Evolutionary conservation across 306 rosid genomes (phyloP).

Genomic region (Rosa lucieae): DNA sequence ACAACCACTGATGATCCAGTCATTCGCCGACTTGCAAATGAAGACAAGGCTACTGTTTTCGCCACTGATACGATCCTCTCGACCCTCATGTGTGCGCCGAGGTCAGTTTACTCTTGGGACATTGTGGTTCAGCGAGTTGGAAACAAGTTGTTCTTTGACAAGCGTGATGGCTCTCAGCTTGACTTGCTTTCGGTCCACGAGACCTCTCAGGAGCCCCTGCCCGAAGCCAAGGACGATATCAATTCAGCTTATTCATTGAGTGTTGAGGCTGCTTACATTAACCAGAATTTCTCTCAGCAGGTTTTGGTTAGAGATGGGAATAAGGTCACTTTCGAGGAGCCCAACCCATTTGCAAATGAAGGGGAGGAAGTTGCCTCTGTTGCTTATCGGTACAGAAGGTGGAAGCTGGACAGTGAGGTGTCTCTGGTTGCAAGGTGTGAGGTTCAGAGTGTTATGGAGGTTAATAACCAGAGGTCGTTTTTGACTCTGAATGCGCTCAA

Average conservation of each 20-base stretch:
- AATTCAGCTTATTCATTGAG: conserved; percentile 77
- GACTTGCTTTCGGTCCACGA: conserved; percentile 91
- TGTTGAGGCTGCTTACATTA: conserved; percentile 84
- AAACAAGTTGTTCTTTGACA: conserved; percentile 84
- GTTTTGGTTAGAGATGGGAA: conserved; percentile 74
- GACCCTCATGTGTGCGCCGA: conserved; percentile 82
- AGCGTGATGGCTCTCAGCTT: conserved; percentile 87
- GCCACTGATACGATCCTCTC: conserved; percentile 83
- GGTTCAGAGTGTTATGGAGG: conserved; percentile 88
- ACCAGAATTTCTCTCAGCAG: conserved; percentile 92
- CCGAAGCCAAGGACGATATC: conserved; percentile 92
- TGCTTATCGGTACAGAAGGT: conserved; percentile 79
- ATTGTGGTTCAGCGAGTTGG: conserved; percentile 89
- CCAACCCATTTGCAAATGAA: conserved; percentile 89
- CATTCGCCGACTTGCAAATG: conserved; percentile 76
- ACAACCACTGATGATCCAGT: conserved; percentile 93
- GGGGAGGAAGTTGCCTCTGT: conserved; percentile 94
- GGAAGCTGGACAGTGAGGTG: conserved; percentile 90
- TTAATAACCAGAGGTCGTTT: conserved; percentile 82
- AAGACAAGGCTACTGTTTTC: conserved; percentile 84
- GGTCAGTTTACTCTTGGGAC: conserved; percentile 95
- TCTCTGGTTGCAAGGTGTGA: conserved; percentile 86
- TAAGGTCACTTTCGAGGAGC: conserved; percentile 79
- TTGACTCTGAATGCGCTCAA: conserved; percentile 85
- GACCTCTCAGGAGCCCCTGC: conserved; percentile 92